Base-by-base conservation (phyloP, 371 early-diverging fungal species). In the Mucor piriformis region DNA sequence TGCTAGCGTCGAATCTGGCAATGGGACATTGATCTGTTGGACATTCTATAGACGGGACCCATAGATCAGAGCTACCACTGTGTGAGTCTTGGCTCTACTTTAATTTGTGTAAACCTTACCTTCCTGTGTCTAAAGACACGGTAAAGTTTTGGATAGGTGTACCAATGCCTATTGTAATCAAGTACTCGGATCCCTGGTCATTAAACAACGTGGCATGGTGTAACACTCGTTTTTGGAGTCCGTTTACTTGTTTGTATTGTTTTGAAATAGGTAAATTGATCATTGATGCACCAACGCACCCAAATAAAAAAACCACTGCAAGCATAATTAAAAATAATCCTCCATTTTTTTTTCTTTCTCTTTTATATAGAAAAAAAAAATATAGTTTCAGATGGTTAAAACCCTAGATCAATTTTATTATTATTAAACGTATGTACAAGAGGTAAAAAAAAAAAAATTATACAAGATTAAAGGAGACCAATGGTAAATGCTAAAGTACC, bases 31-130 rank as follows among this genome's bases (percentile, higher is more conserved):
- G 53, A 4, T 57, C 20, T 7, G 15, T 25, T 32, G 61, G 59
- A 35, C 70, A 69, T 11, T 20, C 12, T 10, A 43, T 50, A 0
- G 55, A 57, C 48, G 70, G 70, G 4, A 69, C 42, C 70, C 70
- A 69, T 16, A 69, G 23, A 59, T 69, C 70, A 46, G 66, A 35
- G 29, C 65, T 65, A 38, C n/a, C n/a, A n/a, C n/a, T n/a, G n/a
- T n/a, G n/a, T n/a, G n/a, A n/a, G n/a, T 25, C 12, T 46, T 46
- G 20, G 12, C 24, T 25, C 15, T 37, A 29, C 4, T 29, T 3
- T 11, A 37, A 37, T 37, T 37, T 37, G 3, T 37, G 3, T 7
- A 13, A 13, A 13, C 2, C 16, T 23, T 44, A 55, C 55, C 66
- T 66, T 37, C 67, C 67, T 11, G 67, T 66, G 20, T 66, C 67